These are phyloP conservation scores for Wallacemonas rigidus DNA, from an alignment of 208 protist genomes.

Conservation along the genomic window DNA sequence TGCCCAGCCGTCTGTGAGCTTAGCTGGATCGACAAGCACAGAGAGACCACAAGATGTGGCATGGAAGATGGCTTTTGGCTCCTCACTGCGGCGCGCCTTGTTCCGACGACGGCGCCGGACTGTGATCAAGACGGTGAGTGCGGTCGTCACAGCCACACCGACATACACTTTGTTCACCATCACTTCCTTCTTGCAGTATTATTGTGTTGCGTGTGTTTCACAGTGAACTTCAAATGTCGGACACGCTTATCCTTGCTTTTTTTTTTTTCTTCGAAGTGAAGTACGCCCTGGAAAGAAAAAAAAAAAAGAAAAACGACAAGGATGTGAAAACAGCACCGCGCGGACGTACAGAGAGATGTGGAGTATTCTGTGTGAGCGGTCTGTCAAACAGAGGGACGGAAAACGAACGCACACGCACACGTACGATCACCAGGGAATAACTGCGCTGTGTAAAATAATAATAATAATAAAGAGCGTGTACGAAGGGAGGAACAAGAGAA, in stretches of 20 bases:
- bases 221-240: no score
- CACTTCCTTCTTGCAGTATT: not conserved
- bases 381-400: no score
- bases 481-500: no score
- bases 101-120: not conserved
- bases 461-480: no score
- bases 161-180: not conserved
- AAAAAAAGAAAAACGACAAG: not conserved
- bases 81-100: not conserved
- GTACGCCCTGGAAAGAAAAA: no score
- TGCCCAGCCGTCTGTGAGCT: slow-evolving; percentile 37
- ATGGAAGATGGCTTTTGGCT: not conserved
- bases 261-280: no score
- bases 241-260: no score
- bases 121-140: not conserved
- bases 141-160: not conserved
- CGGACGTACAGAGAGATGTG: no score
- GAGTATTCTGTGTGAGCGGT: no score
- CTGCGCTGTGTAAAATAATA: no score
- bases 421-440: no score
- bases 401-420: no score
- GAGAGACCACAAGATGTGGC: slow-evolving; percentile 7
- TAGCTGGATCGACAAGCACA: slow-evolving; percentile 29
- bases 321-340: not conserved
- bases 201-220: not conserved